Evolutionary conservation across 495 filamentous ascomycete species (phyloP).

Genomic region (Aspergillus campestris): DNA sequence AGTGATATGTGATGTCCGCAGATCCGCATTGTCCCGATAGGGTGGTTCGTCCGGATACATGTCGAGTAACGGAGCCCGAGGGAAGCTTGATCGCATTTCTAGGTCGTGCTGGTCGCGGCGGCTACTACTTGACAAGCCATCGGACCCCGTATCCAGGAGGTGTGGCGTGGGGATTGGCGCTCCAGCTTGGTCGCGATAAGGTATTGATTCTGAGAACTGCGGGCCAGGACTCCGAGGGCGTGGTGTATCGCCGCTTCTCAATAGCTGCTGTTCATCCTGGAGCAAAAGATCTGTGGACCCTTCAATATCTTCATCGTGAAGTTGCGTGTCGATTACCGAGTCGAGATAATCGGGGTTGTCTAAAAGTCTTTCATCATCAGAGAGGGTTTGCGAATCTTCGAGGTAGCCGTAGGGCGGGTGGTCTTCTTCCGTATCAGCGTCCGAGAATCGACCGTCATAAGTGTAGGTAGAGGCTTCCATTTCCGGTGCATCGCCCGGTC

Average conservation of each 20-base stretch:
- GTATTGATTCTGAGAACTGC: not conserved
- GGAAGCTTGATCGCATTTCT: not conserved
- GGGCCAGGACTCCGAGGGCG: conserved; percentile 7
- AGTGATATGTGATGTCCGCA: conserved; percentile 3
- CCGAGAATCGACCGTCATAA: conserved; percentile 38
- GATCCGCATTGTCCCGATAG: not conserved
- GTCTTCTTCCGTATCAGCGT: conserved; percentile 32
- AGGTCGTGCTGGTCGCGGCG: too few relatives aligned
- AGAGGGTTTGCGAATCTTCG: conserved; percentile 25
- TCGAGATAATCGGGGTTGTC: conserved; percentile 43
- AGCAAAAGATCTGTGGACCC: conserved; percentile 8
- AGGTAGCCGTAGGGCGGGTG: conserved; percentile 17
- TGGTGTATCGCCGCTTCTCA: conserved; percentile 9
- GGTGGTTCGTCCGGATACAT: not conserved
- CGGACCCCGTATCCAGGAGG: too few relatives aligned
- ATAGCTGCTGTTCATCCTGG: not conserved
- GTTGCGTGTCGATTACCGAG: conserved; percentile 39
- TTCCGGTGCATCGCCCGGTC: not conserved
- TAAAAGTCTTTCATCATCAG: conserved; percentile 27
- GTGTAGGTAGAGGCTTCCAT: conserved; percentile 29
- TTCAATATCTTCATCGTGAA: conserved; percentile 32
- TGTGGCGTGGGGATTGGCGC: too few relatives aligned
- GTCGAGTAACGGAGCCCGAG: not conserved
- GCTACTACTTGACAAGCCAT: too few relatives aligned
- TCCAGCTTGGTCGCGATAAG: not conserved